These are phyloP conservation scores for Thinopyrum elongatum DNA, from an alignment of 176 grass and related monocot genomes.

Conservation along the genomic window DNA sequence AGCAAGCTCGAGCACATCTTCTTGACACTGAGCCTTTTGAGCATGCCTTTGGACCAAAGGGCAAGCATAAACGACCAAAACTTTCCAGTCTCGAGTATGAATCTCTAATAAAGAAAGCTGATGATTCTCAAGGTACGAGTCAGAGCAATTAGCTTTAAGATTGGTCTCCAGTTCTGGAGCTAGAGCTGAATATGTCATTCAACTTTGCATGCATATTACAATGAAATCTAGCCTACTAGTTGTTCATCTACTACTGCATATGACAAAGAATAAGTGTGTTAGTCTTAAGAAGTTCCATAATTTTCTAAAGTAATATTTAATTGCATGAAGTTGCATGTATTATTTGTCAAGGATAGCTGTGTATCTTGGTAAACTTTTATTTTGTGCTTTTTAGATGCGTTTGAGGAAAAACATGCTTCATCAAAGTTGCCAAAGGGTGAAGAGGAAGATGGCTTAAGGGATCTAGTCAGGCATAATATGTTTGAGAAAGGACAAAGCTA, in stretches of 20 bases:
- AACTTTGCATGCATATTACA: not conserved
- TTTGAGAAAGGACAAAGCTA: conserved; percentile 88
- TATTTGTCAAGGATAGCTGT: no score
- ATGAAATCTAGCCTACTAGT: not conserved
- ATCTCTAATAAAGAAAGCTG: conserved; percentile 65
- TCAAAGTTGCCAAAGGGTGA: no score
- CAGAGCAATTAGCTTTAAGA: not conserved
- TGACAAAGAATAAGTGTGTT: no score
- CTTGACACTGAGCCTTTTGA: conserved; percentile 85
- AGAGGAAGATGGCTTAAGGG: no score
- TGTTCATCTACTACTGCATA: not conserved
- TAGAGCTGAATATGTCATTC: not conserved
- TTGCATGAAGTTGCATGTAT: no score
- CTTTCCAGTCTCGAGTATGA: no score
- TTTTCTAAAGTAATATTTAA: no score
- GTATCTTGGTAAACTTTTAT: no score
- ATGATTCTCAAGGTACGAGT: conserved; percentile 68
- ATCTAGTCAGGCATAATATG: no score
- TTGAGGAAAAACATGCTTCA: no score
- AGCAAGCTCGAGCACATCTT: conserved; percentile 85
- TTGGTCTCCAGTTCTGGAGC: not conserved
- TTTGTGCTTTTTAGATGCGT: no score
- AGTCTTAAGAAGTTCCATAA: no score
- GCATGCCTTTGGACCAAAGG: conserved; percentile 87
- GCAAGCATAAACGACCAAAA: conserved; percentile 76